Conservation (phyloP, 495 filamentous ascomycete genomes). For the Aspergillus conjunctus region DNA sequence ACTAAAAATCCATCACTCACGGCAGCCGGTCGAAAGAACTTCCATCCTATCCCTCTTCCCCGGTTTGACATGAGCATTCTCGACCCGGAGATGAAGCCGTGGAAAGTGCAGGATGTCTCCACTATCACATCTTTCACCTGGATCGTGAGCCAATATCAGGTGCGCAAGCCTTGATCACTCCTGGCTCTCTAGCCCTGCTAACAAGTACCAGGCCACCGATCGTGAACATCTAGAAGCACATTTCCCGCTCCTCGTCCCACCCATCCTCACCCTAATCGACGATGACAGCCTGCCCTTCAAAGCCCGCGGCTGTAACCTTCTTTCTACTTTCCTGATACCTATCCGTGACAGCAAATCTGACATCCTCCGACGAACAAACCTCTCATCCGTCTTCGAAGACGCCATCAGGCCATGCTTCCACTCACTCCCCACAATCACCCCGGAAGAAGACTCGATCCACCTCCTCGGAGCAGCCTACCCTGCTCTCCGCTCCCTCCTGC, state of each 20-base stretch:
- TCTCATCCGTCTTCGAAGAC: conserved; percentile 77
- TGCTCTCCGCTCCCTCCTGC: conserved; percentile 61
- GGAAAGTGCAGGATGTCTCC: conserved; percentile 68
- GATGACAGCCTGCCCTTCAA: conserved; percentile 61
- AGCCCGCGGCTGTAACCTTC: conserved; percentile 59
- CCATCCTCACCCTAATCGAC: conserved; percentile 78
- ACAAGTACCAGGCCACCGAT: conserved; percentile 28
- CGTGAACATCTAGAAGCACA: conserved; percentile 47
- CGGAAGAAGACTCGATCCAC: conserved; percentile 65
- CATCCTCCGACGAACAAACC: conserved; percentile 70
- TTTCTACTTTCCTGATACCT: conserved; percentile 62
- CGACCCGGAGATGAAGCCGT: conserved; percentile 62
- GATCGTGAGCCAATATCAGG: conserved; percentile 54
- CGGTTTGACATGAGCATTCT: conserved; percentile 48
- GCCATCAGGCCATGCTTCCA: conserved; percentile 72
- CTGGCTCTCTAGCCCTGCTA: neutral
- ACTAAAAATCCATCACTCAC: conserved; percentile 66
- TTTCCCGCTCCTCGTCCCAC: conserved; percentile 84
- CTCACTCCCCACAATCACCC: conserved; percentile 77
- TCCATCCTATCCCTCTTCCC: conserved; percentile 47
- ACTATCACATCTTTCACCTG: conserved; percentile 67
- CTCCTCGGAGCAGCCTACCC: conserved; percentile 69
- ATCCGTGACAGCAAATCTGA: conserved; percentile 48
- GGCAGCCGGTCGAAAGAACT: conserved; percentile 60
- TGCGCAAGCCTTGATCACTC: conserved; percentile 20